A percentile compares a stretch with the other conserved stretches of the same genome.
phyloP scores from a whole-genome alignment of 768 basidiomycete species.

The Holtermanniella nyarrowii region DNA sequence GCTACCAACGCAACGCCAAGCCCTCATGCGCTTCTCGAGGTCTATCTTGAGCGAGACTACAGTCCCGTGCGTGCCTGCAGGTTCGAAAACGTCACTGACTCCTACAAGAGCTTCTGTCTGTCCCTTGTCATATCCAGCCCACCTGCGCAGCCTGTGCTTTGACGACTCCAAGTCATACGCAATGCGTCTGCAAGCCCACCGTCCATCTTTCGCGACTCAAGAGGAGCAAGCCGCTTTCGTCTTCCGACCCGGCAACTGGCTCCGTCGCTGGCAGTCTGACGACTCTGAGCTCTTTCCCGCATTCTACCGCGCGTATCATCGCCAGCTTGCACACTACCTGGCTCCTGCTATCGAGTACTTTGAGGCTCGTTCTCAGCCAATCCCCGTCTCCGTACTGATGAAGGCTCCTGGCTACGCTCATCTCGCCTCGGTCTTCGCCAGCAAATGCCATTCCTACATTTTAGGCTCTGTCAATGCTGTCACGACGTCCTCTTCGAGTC shows the following conservation, averaged over 20 bases:
- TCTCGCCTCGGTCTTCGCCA: conserved; percentile 43
- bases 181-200: conserved; percentile 17
- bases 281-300: conserved; percentile 46
- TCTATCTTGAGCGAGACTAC: conserved; percentile 12
- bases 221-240: conserved; percentile 37
- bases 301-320: conserved; percentile 45
- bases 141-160: conserved; percentile 36
- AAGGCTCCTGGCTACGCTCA: conserved; percentile 44
- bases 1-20: conserved; percentile 40
- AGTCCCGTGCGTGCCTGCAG: conserved; percentile 8
- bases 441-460: conserved; percentile 44
- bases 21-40: conserved; percentile 39
- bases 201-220: conserved; percentile 21
- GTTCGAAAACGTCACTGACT: background rate
- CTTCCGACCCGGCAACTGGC: conserved; percentile 42
- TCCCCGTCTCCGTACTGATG: conserved; percentile 33
- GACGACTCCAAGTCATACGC: conserved; percentile 34
- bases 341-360: conserved; percentile 27
- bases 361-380: conserved; percentile 18
- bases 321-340: conserved; percentile 41
- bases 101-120: conserved; percentile 3
- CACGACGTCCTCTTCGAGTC: conserved; percentile 40
- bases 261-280: conserved; percentile 45
- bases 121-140: conserved; percentile 30
- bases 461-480: conserved; percentile 45